phyloP scores from a whole-genome alignment of 345 rosid species.

The Aegle marmelos region DNA sequence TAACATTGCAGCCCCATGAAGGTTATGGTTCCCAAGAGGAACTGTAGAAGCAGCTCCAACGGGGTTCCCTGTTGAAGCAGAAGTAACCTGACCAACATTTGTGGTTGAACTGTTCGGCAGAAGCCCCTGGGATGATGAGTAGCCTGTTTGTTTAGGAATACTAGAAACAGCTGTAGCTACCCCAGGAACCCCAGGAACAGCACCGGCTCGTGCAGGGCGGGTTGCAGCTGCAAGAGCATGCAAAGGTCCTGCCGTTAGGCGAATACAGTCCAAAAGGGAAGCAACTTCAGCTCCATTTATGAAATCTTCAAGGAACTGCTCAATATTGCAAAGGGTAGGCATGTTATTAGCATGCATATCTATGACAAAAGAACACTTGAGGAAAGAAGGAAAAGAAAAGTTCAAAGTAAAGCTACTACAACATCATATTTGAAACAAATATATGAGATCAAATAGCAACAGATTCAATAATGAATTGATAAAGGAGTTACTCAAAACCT shows the following conservation, averaged over 20 bases:
- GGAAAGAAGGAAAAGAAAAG: not conserved
- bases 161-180: constrained; percentile 45
- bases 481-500: not conserved
- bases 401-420: not conserved
- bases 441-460: not conserved
- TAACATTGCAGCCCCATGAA: constrained; percentile 74
- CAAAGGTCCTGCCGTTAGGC: constrained; percentile 94
- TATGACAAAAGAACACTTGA: not conserved
- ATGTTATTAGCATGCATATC: constrained; percentile 8
- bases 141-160: constrained; percentile 63
- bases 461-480: not conserved
- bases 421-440: not conserved
- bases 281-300: constrained; percentile 96
- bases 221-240: constrained; percentile 96
- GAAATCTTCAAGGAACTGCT: constrained; percentile 86
- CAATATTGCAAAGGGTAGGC: constrained; percentile 5
- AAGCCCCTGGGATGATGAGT: constrained; percentile 55
- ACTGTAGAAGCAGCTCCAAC: constrained; percentile 42
- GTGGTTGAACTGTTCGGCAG: constrained; percentile 39
- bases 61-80: constrained; percentile 45
- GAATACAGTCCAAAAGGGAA: constrained; percentile 96
- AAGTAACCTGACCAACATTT: constrained; percentile 49
- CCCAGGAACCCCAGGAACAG: constrained; percentile 61
- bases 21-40: constrained; percentile 58
- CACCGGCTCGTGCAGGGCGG: constrained; percentile 94